Evolutionary conservation across 1,139 yeast genomes (phyloP), one percentile per base, ranked within the genome.

Genomic region (Candida sp.): DNA sequence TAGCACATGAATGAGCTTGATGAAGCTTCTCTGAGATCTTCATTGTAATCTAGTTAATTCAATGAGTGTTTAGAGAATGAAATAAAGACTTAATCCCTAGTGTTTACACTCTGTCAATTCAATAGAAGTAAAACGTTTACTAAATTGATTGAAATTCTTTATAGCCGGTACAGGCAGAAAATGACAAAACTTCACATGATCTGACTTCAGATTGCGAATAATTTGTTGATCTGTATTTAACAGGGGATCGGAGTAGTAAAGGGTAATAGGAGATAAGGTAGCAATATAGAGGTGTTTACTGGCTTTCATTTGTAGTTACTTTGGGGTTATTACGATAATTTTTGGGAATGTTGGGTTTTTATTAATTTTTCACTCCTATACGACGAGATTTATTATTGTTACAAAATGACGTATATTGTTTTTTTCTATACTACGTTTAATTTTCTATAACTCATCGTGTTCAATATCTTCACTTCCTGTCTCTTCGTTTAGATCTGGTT

Each of bases 11-110:
- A 50, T 78, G 82, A 19, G 81, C 79, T 54, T 67, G 76, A 36
- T 58, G 51, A 49, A 79, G 66, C 57, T 79, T 79, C 40, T 79
- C 79, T 5, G 82, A 68, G 51, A 79, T 72, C 66, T 71, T 78
- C 84, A 79, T 79, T 27, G 15, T 44, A 12, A 34, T 7, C n/a
- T 5, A 25, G 9, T 6, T 9, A 9, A 6, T 6, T 25, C 29
- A 25, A 25, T 25, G 29, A 25, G 29, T 25, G 29, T 25, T 6
- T n/a, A n/a, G n/a, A n/a, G n/a, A n/a, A n/a, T n/a, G n/a, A n/a
- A n/a, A n/a, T n/a, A n/a, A n/a, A n/a, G n/a, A n/a, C n/a, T n/a
- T n/a, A n/a, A n/a, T n/a, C n/a, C n/a, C n/a, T n/a, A n/a, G n/a
- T n/a, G n/a, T n/a, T n/a, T n/a, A n/a, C n/a, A n/a, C n/a, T n/a